Percentiles rank a stretch among this genome's conserved stretches.
These are phyloP conservation scores for Dalbergia cultrata DNA, from an alignment of 306 rosid species.

Conservation along the genomic window DNA sequence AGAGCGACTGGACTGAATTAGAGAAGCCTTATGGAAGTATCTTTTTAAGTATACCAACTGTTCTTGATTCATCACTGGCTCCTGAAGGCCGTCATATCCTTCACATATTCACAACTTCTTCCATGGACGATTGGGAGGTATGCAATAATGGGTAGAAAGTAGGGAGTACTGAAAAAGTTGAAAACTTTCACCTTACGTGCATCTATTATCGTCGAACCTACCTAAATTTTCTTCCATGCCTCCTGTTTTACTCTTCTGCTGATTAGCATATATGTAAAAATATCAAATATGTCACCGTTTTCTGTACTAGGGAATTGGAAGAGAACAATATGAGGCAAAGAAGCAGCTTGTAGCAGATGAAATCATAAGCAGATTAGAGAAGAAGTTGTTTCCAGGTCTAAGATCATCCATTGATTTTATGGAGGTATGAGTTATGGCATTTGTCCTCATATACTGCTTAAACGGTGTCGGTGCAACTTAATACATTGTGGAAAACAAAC, in stretches of 20 bases:
- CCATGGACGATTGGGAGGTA: slow-evolving; percentile 95
- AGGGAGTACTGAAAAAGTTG: slow-evolving; percentile 30
- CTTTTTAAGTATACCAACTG: slow-evolving; percentile 95
- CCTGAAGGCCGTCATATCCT: slow-evolving; percentile 91
- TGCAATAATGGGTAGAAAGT: slow-evolving; percentile 32
- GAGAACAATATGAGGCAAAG: slow-evolving; percentile 80
- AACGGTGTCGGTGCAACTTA: slow-evolving; percentile 1
- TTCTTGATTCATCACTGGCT: slow-evolving; percentile 90
- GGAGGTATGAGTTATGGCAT: slow-evolving; percentile 65
- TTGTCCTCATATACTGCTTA: slow-evolving; percentile 31
- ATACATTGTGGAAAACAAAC: slow-evolving; percentile 13
- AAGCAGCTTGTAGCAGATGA: slow-evolving; percentile 84
- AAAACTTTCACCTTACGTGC: slow-evolving; percentile 30
- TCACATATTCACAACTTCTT: slow-evolving; percentile 94
- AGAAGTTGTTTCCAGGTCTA: slow-evolving; percentile 87
- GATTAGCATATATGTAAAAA: slow-evolving; percentile 15
- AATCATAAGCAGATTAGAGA: slow-evolving; percentile 82
- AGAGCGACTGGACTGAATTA: slow-evolving; percentile 78
- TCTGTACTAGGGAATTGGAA: slow-evolving; percentile 72
- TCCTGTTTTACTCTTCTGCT: slow-evolving; percentile 15
- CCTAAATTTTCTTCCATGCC: slow-evolving; percentile 27
- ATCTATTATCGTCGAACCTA: slow-evolving; percentile 25
- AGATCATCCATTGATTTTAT: slow-evolving; percentile 75
- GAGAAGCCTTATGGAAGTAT: slow-evolving; percentile 94
- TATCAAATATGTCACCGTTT: slow-evolving; percentile 34